phyloP scores from a whole-genome alignment of 345 rosid genomes.

The Dimocarpus longan region DNA sequence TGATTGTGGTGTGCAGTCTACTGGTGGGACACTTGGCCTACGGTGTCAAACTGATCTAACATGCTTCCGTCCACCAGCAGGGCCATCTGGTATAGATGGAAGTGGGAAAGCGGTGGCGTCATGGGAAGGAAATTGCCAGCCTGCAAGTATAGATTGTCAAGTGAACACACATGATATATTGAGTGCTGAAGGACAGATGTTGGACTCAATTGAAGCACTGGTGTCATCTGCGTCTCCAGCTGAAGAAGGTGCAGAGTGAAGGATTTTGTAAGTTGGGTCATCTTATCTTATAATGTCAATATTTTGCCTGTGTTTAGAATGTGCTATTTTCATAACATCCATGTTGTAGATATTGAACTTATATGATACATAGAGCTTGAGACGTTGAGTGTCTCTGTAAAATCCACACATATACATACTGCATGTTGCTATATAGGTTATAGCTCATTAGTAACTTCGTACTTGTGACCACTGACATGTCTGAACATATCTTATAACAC shows the following conservation, averaged over 20 bases:
- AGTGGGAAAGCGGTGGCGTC: conserved; percentile 35
- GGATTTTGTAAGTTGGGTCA: conserved; percentile 19
- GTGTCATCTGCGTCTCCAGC: conserved; percentile 27
- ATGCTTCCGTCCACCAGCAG: conserved; percentile 41
- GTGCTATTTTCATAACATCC: not conserved
- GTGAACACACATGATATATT: conserved; percentile 19
- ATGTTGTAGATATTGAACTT: not conserved
- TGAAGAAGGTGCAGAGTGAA: conserved; percentile 1
- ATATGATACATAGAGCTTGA: not conserved
- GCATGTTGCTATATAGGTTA: not conserved
- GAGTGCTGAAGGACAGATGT: conserved; percentile 17
- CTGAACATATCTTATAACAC: not conserved
- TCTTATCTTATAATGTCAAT: conserved; percentile 3
- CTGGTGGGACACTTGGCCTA: conserved; percentile 12
- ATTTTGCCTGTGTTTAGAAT: not conserved
- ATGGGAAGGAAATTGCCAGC: conserved; percentile 36
- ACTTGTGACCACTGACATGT: not conserved
- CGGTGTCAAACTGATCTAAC: conserved; percentile 30
- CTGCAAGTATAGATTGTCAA: conserved; percentile 33
- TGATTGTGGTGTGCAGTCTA: conserved; percentile 30
- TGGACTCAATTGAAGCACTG: conserved; percentile 24
- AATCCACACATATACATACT: not conserved
- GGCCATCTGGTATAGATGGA: conserved; percentile 30
- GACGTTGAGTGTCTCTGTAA: conserved; percentile 11
- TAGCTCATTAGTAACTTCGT: not conserved